phyloP scores from a whole-genome alignment of 208 protist genomes.

The Leishmania tarentolae region DNA sequence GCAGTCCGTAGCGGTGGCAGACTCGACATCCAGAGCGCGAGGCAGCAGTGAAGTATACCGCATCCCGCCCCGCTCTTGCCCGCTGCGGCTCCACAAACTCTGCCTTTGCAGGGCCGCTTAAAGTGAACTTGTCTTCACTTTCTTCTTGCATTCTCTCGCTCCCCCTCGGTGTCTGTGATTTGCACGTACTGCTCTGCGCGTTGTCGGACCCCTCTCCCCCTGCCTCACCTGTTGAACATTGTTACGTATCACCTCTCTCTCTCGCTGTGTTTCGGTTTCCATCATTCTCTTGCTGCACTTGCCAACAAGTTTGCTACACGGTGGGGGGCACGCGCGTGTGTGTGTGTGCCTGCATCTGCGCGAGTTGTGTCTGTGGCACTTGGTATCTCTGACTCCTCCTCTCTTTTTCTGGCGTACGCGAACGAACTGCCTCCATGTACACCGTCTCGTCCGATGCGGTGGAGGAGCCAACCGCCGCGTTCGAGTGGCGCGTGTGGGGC shows the following conservation, averaged over 20 bases:
- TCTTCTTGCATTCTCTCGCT: too few relatives aligned
- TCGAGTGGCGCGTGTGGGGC: conserved; percentile 12
- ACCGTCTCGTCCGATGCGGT: not conserved
- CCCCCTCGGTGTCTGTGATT: not conserved
- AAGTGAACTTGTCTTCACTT: not conserved
- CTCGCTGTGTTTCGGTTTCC: not conserved
- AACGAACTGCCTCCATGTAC: not conserved
- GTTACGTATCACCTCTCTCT: not conserved
- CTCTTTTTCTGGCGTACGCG: not conserved
- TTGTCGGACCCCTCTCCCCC: not conserved
- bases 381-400: not conserved
- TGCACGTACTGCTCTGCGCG: not conserved
- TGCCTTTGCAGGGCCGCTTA: not conserved
- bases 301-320: not conserved
- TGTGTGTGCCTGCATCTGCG: not conserved
- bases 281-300: not conserved
- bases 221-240: not conserved
- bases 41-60: too few relatives aligned
- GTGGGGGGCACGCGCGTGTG: too few relatives aligned
- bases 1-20: too few relatives aligned
- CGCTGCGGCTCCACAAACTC: not conserved
- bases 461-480: not conserved
- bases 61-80: too few relatives aligned
- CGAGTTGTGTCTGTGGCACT: not conserved
- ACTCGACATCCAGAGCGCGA: too few relatives aligned